Percentiles rank a stretch among this genome's conserved stretches.
These are phyloP conservation scores for Suhomyces bribrorum DNA, from an alignment of 1,139 yeast species.

Conservation along the genomic window DNA sequence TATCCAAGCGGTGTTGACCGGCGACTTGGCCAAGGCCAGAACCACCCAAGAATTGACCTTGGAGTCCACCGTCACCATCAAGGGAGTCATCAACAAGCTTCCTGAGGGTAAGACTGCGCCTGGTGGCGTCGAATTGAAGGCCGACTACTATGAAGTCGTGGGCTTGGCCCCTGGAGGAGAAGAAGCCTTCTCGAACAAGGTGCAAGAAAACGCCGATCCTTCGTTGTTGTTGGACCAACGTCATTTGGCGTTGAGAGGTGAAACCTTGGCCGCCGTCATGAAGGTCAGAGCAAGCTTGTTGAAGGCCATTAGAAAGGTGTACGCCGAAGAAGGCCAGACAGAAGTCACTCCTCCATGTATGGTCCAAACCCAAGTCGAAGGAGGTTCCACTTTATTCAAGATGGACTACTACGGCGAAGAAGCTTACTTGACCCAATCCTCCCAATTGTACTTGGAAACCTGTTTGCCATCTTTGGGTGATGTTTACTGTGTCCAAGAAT, in stretches of 20 bases:
- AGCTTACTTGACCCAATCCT: constrained; percentile 94
- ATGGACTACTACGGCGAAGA: constrained; percentile 96
- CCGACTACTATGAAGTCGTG: constrained; percentile 83
- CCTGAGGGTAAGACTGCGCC: constrained; percentile 98
- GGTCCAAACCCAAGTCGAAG: constrained; percentile 99
- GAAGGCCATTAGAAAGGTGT: constrained; percentile 73
- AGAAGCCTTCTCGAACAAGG: constrained; percentile 90
- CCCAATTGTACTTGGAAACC: constrained; percentile 96
- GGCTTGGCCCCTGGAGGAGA: constrained; percentile 97
- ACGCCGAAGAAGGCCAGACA: constrained; percentile 67
- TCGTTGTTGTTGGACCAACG: constrained; percentile 90
- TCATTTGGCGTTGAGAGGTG: constrained; percentile 94
- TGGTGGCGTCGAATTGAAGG: constrained; percentile 93
- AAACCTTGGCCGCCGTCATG: constrained; percentile 90
- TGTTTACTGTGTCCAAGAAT: constrained; percentile 95
- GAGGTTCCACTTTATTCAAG: constrained; percentile 94
- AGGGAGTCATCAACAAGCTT: constrained; percentile 76
- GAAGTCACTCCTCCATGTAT: constrained; percentile 99
- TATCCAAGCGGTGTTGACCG: constrained; percentile 83
- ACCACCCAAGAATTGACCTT: constrained; percentile 82
- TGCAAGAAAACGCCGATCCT: constrained; percentile 93
- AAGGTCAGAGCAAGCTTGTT: constrained; percentile 87
- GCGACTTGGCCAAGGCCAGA: constrained; percentile 90
- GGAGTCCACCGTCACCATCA: constrained; percentile 79
- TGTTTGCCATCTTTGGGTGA: constrained; percentile 96